Percentiles rank a stretch among this genome's conserved stretches.
Evolutionary conservation across 495 filamentous ascomycete species (phyloP).

Genomic region (Penicillium manginii): DNA sequence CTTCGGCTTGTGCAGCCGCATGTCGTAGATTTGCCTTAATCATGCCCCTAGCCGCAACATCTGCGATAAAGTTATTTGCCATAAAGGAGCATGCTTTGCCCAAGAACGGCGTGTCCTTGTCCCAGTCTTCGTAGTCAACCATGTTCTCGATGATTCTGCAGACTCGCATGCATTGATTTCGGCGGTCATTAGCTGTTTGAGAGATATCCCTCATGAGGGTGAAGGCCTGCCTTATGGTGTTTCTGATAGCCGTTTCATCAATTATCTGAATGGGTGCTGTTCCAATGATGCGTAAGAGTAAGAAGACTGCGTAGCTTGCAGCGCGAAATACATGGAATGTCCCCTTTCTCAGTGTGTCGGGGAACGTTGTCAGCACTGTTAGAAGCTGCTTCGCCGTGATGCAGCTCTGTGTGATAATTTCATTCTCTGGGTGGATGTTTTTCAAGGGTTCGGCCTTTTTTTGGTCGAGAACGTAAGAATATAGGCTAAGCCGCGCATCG

Average conservation of each 20-base stretch:
- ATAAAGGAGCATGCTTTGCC: conserved; percentile 8
- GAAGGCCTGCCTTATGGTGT: conserved; percentile 5
- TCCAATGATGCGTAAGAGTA: conserved; percentile 7
- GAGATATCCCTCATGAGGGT: conserved; percentile 6
- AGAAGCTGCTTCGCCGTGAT: conserved; percentile 10
- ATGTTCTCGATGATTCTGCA: conserved; percentile 12
- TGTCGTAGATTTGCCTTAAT: conserved; percentile 4
- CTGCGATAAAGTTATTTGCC: conserved; percentile 10
- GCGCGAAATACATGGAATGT: conserved; percentile 9
- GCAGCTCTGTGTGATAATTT: neutral
- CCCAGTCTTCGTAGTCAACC: conserved; percentile 11
- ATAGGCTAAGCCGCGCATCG: conserved; percentile 7
- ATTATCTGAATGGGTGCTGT: neutral
- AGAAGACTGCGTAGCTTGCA: conserved; percentile 11
- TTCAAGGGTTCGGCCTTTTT: neutral
- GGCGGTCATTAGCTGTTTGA: conserved; percentile 8
- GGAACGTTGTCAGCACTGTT: conserved; percentile 5
- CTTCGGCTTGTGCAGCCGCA: conserved; percentile 5
- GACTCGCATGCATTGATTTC: conserved; percentile 4
- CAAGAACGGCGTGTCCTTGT: conserved; percentile 5
- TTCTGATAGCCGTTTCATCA: conserved; percentile 4
- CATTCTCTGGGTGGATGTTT: neutral
- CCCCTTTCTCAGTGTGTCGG: conserved; percentile 2
- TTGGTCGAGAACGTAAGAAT: conserved; percentile 8
- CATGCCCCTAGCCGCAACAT: conserved; percentile 11